Evolutionary conservation across 148 eudicot genomes (phyloP), one percentile per base, ranked within the genome.

Genomic region (Chenopodium album): DNA sequence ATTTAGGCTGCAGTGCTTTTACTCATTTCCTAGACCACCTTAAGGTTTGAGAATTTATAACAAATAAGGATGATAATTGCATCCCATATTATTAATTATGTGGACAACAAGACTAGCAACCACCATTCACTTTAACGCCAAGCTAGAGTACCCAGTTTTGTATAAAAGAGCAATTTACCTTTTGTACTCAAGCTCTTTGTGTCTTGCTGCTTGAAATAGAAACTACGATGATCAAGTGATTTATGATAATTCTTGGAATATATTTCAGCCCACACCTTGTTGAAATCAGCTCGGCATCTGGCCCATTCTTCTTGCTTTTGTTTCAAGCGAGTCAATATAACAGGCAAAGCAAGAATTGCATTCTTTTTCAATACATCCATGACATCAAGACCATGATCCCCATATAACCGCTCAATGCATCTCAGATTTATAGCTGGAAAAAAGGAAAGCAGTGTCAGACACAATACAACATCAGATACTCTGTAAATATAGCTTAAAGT

Each of bases 291-390:
- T 80, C 97, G 99, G 76, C 96, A 92, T 85, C 93, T 90, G 62
- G 89, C 92, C 98, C 96, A 92, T 86, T 93, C 99, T 77, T 95
- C 98, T 83, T 92, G 94, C 84, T 95, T 95, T 87, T 93, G 97
- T 89, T 95, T 95, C 89, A 95, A 86, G 71, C 99, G 96, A 80
- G 93, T 91, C 78, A 95, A 81, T 84, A 95, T 92, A 56, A 95
- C 92, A 77, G 98, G 99, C 86, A 95, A 90, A 3, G 94, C 93
- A 84, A 85, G 85, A 80, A 87, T 86, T 75, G 97, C 88, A 86
- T 92, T 92, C 85, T 92, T 95, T 84, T 83, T 90, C 79, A 95
- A 78, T 70, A 91, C 88, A 82, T 95, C 99, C 92, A 93, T 84
- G 77, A 91, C 97, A 85, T 95, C 99, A 81, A 90, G 94, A 79